Conservation (phyloP, 345 rosid genomes). For the Hypericum perforatum region DNA sequence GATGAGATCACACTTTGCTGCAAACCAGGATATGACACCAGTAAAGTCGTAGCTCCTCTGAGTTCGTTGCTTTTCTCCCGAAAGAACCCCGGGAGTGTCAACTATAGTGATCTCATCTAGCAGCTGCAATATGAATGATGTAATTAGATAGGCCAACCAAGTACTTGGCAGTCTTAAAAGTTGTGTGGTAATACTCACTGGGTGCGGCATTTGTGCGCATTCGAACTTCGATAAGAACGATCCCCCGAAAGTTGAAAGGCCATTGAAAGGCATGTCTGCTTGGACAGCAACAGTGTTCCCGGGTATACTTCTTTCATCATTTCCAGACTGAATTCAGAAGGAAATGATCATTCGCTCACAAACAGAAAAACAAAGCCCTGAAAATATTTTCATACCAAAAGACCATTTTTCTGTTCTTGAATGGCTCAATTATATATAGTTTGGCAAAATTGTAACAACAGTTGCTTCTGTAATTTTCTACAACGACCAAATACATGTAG, state of each 20-base stretch:
- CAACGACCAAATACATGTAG: too few relatives aligned
- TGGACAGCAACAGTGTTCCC: slow-evolving; percentile 28
- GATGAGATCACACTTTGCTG: slow-evolving; percentile 19
- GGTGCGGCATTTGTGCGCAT: slow-evolving; percentile 26
- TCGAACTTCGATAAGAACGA: slow-evolving; percentile 24
- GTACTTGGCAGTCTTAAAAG: slow-evolving; percentile 5
- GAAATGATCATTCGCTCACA: not conserved
- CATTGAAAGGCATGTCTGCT: slow-evolving; percentile 25
- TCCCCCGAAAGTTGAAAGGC: slow-evolving; percentile 19
- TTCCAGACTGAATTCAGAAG: slow-evolving; percentile 14
- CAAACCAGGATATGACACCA: slow-evolving; percentile 25
- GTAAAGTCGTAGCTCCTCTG: slow-evolving; percentile 23
- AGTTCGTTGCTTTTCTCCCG: slow-evolving; percentile 23
- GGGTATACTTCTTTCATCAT: slow-evolving; percentile 35
- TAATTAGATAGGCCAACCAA: slow-evolving; percentile 17
- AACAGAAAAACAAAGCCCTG: not conserved
- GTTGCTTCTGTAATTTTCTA: too few relatives aligned
- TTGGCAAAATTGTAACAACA: too few relatives aligned
- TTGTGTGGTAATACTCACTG: slow-evolving; percentile 9
- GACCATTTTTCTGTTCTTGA: too few relatives aligned
- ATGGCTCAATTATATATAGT: too few relatives aligned
- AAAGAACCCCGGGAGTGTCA: slow-evolving; percentile 21
- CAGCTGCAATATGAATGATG: slow-evolving; percentile 7
- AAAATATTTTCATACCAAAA: too few relatives aligned
- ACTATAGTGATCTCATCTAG: slow-evolving; percentile 21